Evolutionary conservation across 2,329 filamentous ascomycete genomes (phyloP).

Genomic region (Scedosporium minutisporum): DNA sequence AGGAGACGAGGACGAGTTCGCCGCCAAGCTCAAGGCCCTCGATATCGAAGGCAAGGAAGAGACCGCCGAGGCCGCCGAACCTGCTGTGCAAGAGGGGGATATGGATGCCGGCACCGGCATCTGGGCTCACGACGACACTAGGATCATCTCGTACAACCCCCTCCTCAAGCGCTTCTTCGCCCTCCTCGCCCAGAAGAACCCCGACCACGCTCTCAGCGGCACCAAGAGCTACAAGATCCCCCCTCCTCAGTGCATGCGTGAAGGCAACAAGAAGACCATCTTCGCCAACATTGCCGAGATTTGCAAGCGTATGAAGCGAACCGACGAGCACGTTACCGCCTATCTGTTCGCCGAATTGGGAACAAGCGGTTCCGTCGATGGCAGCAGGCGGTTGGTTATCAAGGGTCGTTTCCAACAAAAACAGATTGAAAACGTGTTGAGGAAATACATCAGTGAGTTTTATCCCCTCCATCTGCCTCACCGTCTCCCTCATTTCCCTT

Average conservation of each 20-base stretch:
- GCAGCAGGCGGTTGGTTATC: constrained; percentile 86
- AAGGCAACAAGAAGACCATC: constrained; percentile 99
- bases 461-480: background rate
- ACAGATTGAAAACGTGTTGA: constrained; percentile 93
- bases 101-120: constrained; percentile 82
- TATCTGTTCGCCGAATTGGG: constrained; percentile 98
- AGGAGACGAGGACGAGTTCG: constrained; percentile 52
- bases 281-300: constrained; percentile 99
- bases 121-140: constrained; percentile 73
- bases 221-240: constrained; percentile 98
- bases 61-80: constrained; percentile 39
- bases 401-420: constrained; percentile 99
- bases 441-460: constrained; percentile 81
- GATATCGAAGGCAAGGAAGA: constrained; percentile 57
- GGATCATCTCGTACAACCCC: constrained; percentile 72
- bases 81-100: constrained; percentile 58
- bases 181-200: constrained; percentile 90
- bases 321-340: constrained; percentile 92
- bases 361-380: constrained; percentile 92
- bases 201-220: constrained; percentile 81
- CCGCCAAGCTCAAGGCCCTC: constrained; percentile 52
- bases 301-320: constrained; percentile 98
- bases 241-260: constrained; percentile 93
- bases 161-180: constrained; percentile 90
- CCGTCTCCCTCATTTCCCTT: background rate